Conservation (phyloP, 1,139 yeast genomes). For the Lodderomyces parapsilosis region DNA sequence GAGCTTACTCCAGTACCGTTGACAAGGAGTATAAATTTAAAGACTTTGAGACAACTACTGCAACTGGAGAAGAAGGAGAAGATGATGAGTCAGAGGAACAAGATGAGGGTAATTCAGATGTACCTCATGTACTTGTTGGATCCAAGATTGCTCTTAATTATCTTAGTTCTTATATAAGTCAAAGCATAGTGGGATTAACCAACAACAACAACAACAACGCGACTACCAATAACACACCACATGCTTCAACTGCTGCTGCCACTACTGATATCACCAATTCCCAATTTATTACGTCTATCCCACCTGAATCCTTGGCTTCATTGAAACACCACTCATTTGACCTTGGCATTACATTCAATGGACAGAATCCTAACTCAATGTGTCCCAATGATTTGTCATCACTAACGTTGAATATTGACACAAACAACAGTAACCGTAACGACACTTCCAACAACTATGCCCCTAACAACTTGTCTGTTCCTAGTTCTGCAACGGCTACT, state of each 20-base stretch:
- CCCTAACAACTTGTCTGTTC: neutral
- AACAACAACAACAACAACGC: conserved; percentile 1
- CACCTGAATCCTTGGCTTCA: neutral
- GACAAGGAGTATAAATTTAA: neutral
- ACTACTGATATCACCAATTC: neutral
- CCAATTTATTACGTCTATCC: neutral
- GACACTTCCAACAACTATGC: neutral
- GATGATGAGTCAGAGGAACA: neutral
- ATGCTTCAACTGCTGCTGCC: neutral
- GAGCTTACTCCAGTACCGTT: conserved; percentile 36
- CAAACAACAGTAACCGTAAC: neutral
- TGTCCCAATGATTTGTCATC: neutral
- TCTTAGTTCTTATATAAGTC: conserved; percentile 54
- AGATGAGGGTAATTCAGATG: conserved; percentile 24
- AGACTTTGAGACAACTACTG: neutral
- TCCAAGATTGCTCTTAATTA: conserved; percentile 50
- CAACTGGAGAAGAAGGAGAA: conserved; percentile 36
- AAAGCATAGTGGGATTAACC: conserved; percentile 21
- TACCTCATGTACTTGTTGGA: conserved; percentile 59
- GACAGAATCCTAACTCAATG: neutral
- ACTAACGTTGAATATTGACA: neutral
- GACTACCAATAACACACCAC: conserved; percentile 1
- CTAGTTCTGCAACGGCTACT: conserved; percentile 2
- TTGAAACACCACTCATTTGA: conserved; percentile 3
- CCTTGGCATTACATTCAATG: neutral